These are phyloP conservation scores for Canna indica DNA, from an alignment of 176 grass and related monocot genomes.

Conservation along the genomic window DNA sequence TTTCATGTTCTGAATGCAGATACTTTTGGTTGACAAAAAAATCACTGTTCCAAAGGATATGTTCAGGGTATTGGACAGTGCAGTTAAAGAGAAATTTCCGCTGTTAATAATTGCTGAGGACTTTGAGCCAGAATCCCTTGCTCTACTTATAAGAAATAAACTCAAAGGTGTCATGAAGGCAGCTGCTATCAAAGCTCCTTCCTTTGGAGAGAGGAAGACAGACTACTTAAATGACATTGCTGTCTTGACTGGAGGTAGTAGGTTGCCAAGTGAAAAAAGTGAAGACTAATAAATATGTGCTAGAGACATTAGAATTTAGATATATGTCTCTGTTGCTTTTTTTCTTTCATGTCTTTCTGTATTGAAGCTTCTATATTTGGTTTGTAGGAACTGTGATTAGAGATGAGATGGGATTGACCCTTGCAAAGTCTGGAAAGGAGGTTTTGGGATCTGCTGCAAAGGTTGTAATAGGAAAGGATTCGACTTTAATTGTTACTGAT, in stretches of 20 bases:
- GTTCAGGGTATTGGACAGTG: conserved; percentile 63
- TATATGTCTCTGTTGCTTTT: background rate
- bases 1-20: conserved; percentile 38
- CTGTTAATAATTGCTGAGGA: conserved; percentile 80
- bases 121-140: conserved; percentile 51
- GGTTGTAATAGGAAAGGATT: conserved; percentile 69
- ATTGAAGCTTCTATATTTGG: conserved; percentile 15
- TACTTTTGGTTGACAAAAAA: conserved; percentile 84
- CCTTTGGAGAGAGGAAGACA: conserved; percentile 78
- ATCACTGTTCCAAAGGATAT: conserved; percentile 68
- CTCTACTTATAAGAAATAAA: conserved; percentile 80
- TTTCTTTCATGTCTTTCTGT: background rate
- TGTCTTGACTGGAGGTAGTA: conserved; percentile 75
- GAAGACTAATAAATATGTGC: background rate
- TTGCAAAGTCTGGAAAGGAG: conserved; percentile 71
- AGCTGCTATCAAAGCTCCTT: conserved; percentile 74
- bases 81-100: conserved; percentile 77
- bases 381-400: conserved; percentile 65
- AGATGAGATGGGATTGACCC: conserved; percentile 68
- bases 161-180: conserved; percentile 74
- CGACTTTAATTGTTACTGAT: conserved; percentile 75
- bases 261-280: background rate
- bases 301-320: background rate
- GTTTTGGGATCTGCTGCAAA: conserved; percentile 70
- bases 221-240: conserved; percentile 86